These are phyloP conservation scores for Candida stauntonica DNA, from an alignment of 805 yeast genomes.

Conservation along the genomic window DNA sequence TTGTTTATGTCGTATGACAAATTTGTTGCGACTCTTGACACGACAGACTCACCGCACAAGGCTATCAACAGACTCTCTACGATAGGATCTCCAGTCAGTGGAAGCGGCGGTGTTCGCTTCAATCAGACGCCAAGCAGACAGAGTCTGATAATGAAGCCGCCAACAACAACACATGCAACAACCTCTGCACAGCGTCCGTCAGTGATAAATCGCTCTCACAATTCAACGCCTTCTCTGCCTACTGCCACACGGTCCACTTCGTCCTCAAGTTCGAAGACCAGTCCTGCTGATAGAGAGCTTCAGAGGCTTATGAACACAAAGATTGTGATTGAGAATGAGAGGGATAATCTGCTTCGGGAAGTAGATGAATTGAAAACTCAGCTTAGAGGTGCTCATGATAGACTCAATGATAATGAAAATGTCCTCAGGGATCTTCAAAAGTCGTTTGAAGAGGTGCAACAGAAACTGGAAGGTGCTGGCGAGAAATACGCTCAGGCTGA, in stretches of 20 bases:
- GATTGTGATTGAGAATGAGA: conserved; percentile 19
- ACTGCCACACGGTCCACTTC: neutral
- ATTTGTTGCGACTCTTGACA: conserved; percentile 22
- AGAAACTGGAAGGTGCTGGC: conserved; percentile 13
- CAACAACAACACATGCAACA: conserved; percentile 5
- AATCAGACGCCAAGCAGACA: conserved; percentile 19
- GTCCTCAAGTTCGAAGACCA: neutral
- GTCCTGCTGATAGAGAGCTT: conserved; percentile 13
- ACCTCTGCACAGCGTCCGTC: conserved; percentile 3
- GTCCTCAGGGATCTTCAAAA: conserved; percentile 14
- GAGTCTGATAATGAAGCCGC: neutral
- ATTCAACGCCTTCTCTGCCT: conserved; percentile 11
- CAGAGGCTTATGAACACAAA: conserved; percentile 19
- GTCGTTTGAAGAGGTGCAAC: conserved; percentile 8
- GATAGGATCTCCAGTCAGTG: conserved; percentile 7
- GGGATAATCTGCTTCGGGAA: conserved; percentile 39
- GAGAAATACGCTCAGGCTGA: conserved; percentile 31
- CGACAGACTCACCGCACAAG: conserved; percentile 15
- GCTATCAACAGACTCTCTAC: conserved; percentile 4
- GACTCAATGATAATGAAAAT: conserved; percentile 22
- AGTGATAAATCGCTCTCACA: conserved; percentile 1
- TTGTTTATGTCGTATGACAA: conserved; percentile 62
- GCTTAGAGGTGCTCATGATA: conserved; percentile 21
- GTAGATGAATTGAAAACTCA: conserved; percentile 8
- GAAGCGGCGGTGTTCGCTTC: conserved; percentile 9